Evolutionary conservation across 805 yeast genomes (phyloP).

Genomic region (Metschnikowia shivogae): DNA sequence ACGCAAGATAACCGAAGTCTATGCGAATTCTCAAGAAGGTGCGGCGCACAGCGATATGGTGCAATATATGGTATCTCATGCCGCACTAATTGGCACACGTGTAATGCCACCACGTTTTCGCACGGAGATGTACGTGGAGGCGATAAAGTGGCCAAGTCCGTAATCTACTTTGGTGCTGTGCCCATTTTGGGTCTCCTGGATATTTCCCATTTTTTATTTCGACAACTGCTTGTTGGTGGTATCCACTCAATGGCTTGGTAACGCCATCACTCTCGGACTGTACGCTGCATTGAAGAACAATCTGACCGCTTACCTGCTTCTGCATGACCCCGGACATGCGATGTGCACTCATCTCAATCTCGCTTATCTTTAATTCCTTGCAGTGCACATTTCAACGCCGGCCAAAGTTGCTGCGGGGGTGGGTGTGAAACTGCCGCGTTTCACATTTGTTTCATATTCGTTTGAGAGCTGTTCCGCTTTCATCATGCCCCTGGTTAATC

Average conservation of each 20-base stretch:
- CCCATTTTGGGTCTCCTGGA: too few relatives aligned
- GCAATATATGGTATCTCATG: slow-evolving; percentile 1
- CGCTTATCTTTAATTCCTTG: slow-evolving; percentile 1
- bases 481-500: not conserved
- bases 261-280: too few relatives aligned
- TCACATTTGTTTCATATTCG: too few relatives aligned
- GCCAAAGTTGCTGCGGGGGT: not conserved
- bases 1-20: too few relatives aligned
- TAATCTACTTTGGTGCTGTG: too few relatives aligned
- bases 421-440: too few relatives aligned
- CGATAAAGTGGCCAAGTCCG: too few relatives aligned
- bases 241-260: not conserved
- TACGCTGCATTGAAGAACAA: too few relatives aligned
- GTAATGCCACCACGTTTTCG: slow-evolving; percentile 4
- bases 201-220: too few relatives aligned
- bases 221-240: not conserved
- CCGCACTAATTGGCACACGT: slow-evolving; percentile 5
- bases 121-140: not conserved
- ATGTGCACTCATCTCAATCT: not conserved
- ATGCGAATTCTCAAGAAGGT: not conserved
- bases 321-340: not conserved
- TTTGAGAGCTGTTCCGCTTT: not conserved
- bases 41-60: not conserved
- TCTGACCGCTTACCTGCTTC: too few relatives aligned
- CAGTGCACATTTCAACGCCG: not conserved